Conservation (phyloP, 306 rosid genomes). For the Lupinus albus region DNA sequence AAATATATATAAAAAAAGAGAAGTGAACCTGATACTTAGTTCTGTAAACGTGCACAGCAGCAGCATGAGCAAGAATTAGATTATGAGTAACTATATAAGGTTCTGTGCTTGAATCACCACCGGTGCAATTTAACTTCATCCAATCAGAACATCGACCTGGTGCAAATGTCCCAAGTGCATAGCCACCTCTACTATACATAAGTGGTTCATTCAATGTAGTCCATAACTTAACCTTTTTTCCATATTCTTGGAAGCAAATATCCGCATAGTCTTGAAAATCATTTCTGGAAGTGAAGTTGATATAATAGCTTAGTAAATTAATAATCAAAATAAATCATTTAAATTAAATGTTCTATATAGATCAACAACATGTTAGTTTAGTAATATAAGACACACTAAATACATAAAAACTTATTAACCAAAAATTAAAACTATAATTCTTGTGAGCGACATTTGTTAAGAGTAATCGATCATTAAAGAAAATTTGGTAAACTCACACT, state of each 20-base stretch:
- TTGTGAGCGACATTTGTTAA: too few species aligned
- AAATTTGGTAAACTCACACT: constrained; percentile 25
- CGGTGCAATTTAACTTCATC: constrained; percentile 36
- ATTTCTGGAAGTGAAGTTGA: neutral
- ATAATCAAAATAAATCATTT: too few species aligned
- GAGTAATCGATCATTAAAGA: too few species aligned
- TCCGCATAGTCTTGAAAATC: neutral
- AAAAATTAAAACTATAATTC: too few species aligned
- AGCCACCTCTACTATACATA: constrained; percentile 13
- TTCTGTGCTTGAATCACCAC: constrained; percentile 48
- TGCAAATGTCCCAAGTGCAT: constrained; percentile 31
- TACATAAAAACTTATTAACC: too few species aligned
- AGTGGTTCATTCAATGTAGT: constrained; percentile 55
- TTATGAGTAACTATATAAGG: constrained; percentile 49
- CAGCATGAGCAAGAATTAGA: constrained; percentile 52
- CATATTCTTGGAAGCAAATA: constrained; percentile 40
- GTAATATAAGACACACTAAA: too few species aligned
- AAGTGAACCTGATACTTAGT: constrained; percentile 42
- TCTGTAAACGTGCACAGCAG: constrained; percentile 37
- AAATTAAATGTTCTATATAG: too few species aligned
- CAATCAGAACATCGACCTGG: constrained; percentile 45
- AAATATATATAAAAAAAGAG: too few species aligned
- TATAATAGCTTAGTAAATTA: neutral
- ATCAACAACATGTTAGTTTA: too few species aligned
- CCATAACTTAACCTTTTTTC: constrained; percentile 57